Evolutionary conservation across 2,329 filamentous ascomycete genomes (phyloP).

Genomic region (Cercospora zeina): DNA sequence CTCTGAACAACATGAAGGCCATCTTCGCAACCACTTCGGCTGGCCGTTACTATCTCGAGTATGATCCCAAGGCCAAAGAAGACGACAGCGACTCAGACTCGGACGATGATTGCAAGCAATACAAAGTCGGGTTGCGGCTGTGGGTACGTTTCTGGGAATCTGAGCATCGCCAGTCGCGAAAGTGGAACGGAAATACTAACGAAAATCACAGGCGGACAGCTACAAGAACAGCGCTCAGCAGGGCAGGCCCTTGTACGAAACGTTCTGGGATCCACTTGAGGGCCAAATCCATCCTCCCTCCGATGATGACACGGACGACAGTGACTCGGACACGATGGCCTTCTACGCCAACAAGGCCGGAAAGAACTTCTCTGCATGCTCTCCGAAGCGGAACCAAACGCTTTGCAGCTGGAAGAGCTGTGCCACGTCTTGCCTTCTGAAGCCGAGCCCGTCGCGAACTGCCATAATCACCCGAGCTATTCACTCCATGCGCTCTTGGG

Average conservation of each 20-base stretch:
- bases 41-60: neutral
- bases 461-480: neutral
- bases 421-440: neutral
- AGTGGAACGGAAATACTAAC: neutral
- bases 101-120: neutral
- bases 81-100: neutral
- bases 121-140: neutral
- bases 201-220: neutral
- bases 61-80: neutral
- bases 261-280: neutral
- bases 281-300: neutral
- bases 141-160: neutral
- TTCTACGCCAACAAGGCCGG: neutral
- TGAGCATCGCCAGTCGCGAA: too few relatives aligned
- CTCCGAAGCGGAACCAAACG: neutral
- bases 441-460: neutral
- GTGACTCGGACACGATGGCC: neutral
- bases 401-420: neutral
- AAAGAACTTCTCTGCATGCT: neutral
- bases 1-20: too few relatives aligned
- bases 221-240: neutral
- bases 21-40: neutral
- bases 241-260: neutral
- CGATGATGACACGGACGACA: neutral
- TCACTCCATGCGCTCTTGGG: neutral